Evolutionary conservation across 345 rosid genomes (phyloP).

Genomic region (Angophora floribunda): DNA sequence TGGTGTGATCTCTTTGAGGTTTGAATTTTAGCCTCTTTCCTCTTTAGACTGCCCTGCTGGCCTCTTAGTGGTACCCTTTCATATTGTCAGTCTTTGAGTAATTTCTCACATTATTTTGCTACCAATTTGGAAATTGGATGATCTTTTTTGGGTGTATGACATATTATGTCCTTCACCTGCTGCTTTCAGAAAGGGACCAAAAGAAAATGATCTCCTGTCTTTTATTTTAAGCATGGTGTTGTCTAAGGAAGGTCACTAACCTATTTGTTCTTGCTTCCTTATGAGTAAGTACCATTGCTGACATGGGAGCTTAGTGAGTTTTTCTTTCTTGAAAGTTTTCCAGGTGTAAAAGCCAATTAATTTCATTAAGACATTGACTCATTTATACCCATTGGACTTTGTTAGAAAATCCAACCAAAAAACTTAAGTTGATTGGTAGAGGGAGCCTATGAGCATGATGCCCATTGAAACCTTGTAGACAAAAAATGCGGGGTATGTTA

Average conservation of each 20-base stretch:
- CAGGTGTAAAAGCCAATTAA: background rate
- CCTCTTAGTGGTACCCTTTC: background rate
- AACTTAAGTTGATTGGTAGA: background rate
- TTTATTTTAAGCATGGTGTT: background rate
- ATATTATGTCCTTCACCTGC: background rate
- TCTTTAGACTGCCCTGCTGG: background rate
- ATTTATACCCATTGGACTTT: background rate
- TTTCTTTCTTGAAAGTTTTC: background rate
- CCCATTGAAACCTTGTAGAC: background rate
- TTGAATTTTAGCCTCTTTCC: background rate
- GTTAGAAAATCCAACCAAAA: background rate
- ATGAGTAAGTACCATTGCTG: background rate
- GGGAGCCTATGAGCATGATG: background rate
- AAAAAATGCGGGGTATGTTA: background rate
- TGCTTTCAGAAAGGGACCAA: background rate
- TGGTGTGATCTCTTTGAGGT: background rate
- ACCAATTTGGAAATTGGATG: background rate
- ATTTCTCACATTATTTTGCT: background rate
- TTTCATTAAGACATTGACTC: background rate
- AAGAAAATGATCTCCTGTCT: background rate
- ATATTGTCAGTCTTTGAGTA: background rate
- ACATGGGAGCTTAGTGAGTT: background rate
- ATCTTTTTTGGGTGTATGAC: background rate
- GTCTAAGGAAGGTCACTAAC: background rate
- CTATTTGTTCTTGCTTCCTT: background rate